phyloP scores from a whole-genome alignment of 1,284 basidiomycete genomes.

The Ustilago curta region DNA sequence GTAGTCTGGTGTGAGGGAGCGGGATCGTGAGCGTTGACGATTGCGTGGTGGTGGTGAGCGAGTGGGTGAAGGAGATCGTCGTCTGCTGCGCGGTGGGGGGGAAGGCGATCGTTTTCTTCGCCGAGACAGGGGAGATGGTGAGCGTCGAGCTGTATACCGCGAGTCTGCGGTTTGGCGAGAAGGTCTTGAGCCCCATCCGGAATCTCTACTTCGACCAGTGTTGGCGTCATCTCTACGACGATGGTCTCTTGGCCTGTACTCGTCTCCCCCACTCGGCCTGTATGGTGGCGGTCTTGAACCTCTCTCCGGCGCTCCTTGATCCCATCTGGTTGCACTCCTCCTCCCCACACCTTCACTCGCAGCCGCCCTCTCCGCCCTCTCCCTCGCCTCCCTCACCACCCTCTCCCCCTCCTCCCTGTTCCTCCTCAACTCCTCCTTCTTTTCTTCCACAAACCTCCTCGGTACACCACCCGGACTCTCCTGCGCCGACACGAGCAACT shows the following conservation, averaged over 20 bases:
- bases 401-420: slow-evolving; percentile 77
- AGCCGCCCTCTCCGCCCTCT: slow-evolving; percentile 50
- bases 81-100: slow-evolving; percentile 8
- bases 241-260: slow-evolving; percentile 10
- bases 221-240: not conserved
- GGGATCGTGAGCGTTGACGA: slow-evolving; percentile 15
- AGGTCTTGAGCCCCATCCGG: slow-evolving; percentile 47
- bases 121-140: slow-evolving; percentile 5
- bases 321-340: slow-evolving; percentile 46
- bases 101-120: slow-evolving; percentile 9
- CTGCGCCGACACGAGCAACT: slow-evolving; percentile 88
- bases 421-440: slow-evolving; percentile 92
- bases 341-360: slow-evolving; percentile 70
- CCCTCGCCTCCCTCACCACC: slow-evolving; percentile 75
- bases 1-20: slow-evolving; percentile 47
- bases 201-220: slow-evolving; percentile 71
- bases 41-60: slow-evolving; percentile 5
- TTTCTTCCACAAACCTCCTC: slow-evolving; percentile 90
- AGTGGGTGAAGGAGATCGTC: slow-evolving; percentile 8
- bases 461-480: slow-evolving; percentile 89
- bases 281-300: slow-evolving; percentile 27
- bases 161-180: slow-evolving; percentile 3
- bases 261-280: not conserved
- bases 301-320: slow-evolving; percentile 14
- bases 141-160: slow-evolving; percentile 8